These are phyloP conservation scores for Guyanaporus albipodus DNA, from an alignment of 768 basidiomycete species.

Conservation along the genomic window DNA sequence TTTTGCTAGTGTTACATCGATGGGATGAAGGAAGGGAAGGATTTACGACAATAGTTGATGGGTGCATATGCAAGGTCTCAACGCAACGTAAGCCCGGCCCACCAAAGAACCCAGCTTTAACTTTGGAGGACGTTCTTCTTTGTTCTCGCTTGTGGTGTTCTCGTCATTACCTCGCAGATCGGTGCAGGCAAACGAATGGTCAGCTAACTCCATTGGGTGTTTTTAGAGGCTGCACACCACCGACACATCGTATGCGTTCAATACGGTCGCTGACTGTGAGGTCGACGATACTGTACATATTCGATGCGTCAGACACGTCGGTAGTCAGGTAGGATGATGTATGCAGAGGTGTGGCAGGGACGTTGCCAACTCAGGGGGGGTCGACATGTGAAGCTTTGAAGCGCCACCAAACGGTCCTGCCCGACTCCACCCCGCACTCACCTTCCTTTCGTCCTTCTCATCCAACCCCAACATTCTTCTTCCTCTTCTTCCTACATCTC, in stretches of 20 bases:
- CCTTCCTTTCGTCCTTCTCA: not conserved
- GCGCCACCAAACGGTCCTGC: constrained; percentile 3
- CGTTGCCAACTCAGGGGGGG: not conserved
- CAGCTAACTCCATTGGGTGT: too few relatives aligned
- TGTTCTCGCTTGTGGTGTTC: constrained; percentile 12
- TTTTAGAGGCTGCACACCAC: too few relatives aligned
- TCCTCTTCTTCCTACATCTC: not conserved
- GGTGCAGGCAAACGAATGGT: too few relatives aligned
- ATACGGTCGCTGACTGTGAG: not conserved
- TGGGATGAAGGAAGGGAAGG: too few relatives aligned
- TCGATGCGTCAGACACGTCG: not conserved
- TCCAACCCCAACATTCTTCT: not conserved
- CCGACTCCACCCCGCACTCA: constrained; percentile 9
- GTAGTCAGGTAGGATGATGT: not conserved
- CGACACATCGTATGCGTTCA: not conserved
- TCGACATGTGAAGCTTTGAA: not conserved
- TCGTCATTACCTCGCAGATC: constrained; percentile 13
- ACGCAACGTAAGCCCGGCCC: too few relatives aligned
- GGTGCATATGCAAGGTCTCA: too few relatives aligned
- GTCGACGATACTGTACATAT: too few relatives aligned
- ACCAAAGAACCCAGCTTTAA: too few relatives aligned
- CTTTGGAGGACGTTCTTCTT: constrained; percentile 8
- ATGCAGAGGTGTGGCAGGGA: not conserved
- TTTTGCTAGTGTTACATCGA: too few relatives aligned
- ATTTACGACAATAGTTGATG: too few relatives aligned